Percentiles rank a stretch among this genome's conserved stretches.
These are phyloP conservation scores for Lecanoromycetidae sp. DNA, from an alignment of 2,329 filamentous ascomycete species.

Conservation along the genomic window DNA sequence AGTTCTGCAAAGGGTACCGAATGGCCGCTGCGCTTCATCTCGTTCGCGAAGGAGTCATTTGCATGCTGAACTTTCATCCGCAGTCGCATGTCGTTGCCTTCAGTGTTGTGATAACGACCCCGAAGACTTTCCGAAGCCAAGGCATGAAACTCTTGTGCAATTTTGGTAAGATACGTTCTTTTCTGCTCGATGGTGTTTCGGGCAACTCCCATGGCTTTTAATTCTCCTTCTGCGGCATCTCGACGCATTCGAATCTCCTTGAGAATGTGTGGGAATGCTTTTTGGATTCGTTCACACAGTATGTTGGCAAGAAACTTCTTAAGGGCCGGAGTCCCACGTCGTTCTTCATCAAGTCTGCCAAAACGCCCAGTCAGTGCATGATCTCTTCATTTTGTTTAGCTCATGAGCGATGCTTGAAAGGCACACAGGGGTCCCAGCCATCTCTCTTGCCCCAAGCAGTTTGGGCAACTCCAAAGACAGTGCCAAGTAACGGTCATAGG, in stretches of 20 bases:
- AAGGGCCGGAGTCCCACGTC: conserved; percentile 33
- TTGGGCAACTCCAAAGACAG: too few relatives aligned
- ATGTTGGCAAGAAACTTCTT: conserved; percentile 31
- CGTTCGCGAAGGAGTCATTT: conserved; percentile 20
- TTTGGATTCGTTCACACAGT: conserved; percentile 31
- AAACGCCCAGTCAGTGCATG: too few relatives aligned
- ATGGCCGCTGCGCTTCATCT: conserved; percentile 23
- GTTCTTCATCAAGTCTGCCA: conserved; percentile 26
- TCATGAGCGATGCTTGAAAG: too few relatives aligned
- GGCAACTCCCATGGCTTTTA: conserved; percentile 24
- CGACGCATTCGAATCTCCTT: background rate
- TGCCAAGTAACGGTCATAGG: too few relatives aligned
- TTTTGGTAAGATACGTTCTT: conserved; percentile 25
- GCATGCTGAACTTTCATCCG: conserved; percentile 19
- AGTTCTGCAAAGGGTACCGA: background rate
- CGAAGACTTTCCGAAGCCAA: conserved; percentile 2
- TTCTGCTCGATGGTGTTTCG: conserved; percentile 27
- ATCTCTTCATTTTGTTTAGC: too few relatives aligned
- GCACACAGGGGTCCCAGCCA: too few relatives aligned
- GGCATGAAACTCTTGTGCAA: conserved; percentile 30
- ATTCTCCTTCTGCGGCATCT: background rate
- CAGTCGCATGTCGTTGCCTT: conserved; percentile 21
- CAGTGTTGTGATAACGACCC: conserved; percentile 7
- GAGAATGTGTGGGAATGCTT: conserved; percentile 34
- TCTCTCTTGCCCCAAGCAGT: too few relatives aligned